A percentile compares a stretch with the other conserved stretches of the same genome.
Conservation (phyloP, 108 stramenopile genomes). For the Nitzschia sp. region DNA sequence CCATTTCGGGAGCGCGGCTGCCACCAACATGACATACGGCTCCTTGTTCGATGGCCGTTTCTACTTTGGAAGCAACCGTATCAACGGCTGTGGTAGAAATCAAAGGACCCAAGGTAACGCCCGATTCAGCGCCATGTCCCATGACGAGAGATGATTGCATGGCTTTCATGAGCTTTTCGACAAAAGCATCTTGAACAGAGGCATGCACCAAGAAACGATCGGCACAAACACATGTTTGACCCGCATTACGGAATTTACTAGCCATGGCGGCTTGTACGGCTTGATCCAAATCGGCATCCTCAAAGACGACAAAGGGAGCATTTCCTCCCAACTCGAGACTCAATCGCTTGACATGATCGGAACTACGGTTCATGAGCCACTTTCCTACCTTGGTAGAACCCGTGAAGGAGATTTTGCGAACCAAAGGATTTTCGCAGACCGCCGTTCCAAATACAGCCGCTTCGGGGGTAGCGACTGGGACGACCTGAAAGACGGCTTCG, state of each 20-base stretch:
- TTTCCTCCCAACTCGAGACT: conserved; percentile 89
- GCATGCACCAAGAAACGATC: conserved; percentile 88
- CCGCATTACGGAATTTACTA: conserved; percentile 89
- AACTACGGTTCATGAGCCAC: conserved; percentile 56
- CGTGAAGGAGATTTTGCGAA: conserved; percentile 91
- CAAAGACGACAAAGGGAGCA: conserved; percentile 92
- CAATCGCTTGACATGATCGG: conserved; percentile 78
- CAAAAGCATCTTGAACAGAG: conserved; percentile 75
- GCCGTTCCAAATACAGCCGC: conserved; percentile 65
- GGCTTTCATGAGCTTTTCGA: conserved; percentile 39
- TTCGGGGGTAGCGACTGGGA: conserved; percentile 52
- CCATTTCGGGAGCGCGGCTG: conserved; percentile 27
- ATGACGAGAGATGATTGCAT: conserved; percentile 46
- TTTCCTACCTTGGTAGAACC: conserved; percentile 91
- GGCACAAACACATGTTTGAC: conserved; percentile 93
- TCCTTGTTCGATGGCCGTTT: conserved; percentile 73
- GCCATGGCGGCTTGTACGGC: conserved; percentile 80
- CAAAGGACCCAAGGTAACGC: conserved; percentile 79
- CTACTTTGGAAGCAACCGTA: conserved; percentile 63
- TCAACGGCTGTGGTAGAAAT: conserved; percentile 62
- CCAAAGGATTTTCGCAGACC: conserved; percentile 65
- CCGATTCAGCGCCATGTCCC: conserved; percentile 67
- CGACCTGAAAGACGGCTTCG: conserved; percentile 63
- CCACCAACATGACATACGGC: conserved; percentile 76
- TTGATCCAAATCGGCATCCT: conserved; percentile 85